A percentile compares a stretch with the other conserved stretches of the same genome.
These are phyloP conservation scores for Didymella keratinophila DNA, from an alignment of 2,329 filamentous ascomycete genomes.

Conservation along the genomic window DNA sequence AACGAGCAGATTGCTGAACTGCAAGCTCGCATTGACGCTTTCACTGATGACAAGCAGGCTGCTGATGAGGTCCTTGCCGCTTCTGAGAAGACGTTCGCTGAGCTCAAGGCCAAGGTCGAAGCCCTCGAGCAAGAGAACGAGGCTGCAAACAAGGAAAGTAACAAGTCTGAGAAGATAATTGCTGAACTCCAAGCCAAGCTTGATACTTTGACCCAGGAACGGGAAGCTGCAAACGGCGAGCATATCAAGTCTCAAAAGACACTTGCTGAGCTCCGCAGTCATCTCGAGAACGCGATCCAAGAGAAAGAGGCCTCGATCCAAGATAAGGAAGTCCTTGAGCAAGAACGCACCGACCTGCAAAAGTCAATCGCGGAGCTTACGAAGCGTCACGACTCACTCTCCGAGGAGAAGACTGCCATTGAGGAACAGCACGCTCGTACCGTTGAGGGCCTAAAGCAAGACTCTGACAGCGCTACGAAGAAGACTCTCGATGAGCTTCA, in stretches of 20 bases:
- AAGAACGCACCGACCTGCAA: constrained; percentile 31
- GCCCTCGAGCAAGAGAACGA: constrained; percentile 29
- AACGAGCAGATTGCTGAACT: constrained; percentile 20
- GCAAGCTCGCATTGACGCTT: constrained; percentile 22
- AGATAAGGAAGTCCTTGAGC: constrained; percentile 30
- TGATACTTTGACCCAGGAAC: constrained; percentile 28
- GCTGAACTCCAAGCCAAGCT: constrained; percentile 14
- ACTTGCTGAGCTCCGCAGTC: constrained; percentile 28
- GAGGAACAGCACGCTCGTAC: constrained; percentile 42
- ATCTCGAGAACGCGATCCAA: not conserved
- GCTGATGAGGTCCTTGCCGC: constrained; percentile 31
- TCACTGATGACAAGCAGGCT: constrained; percentile 31
- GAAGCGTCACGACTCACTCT: constrained; percentile 37
- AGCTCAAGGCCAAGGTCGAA: constrained; percentile 35
- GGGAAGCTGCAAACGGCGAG: constrained; percentile 26
- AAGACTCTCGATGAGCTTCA: constrained; percentile 40
- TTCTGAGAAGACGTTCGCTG: constrained; percentile 12
- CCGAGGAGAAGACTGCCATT: constrained; percentile 41
- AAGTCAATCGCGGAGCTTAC: constrained; percentile 43
- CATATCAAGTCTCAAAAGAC: constrained; percentile 24
- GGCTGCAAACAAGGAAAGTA: constrained; percentile 24
- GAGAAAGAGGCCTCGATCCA: constrained; percentile 29
- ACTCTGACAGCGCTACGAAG: constrained; percentile 40
- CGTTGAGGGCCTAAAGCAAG: constrained; percentile 41
- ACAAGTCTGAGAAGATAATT: constrained; percentile 19